Conservation (phyloP, 257 asterid genomes). For the Misopates orontium region DNA sequence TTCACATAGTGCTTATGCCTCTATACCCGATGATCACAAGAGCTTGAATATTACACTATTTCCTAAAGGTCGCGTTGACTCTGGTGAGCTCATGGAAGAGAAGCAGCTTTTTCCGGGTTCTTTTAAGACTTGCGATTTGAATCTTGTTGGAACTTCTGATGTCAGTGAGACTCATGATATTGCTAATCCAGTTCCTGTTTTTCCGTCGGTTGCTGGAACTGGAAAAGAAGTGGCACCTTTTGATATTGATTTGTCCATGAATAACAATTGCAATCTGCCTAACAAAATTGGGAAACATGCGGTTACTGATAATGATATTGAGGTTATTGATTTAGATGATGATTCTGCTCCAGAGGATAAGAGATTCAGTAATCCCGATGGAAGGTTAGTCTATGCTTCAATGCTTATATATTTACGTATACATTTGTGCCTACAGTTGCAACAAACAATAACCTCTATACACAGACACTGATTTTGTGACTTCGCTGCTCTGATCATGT, state of each 20-base stretch:
- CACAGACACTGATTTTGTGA: background rate
- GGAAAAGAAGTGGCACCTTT: constrained; percentile 46
- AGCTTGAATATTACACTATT: constrained; percentile 48
- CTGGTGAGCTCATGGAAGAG: constrained; percentile 54
- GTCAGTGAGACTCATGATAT: constrained; percentile 49
- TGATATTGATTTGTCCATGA: constrained; percentile 72
- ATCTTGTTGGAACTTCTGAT: constrained; percentile 72
- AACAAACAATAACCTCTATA: background rate
- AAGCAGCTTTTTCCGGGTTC: constrained; percentile 68
- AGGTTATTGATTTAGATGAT: constrained; percentile 89
- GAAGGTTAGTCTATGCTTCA: constrained; percentile 52
- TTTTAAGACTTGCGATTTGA: constrained; percentile 85
- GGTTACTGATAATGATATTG: constrained; percentile 53
- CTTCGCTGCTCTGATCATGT: constrained; percentile 11
- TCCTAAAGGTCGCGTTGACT: constrained; percentile 41
- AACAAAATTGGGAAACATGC: constrained; percentile 46
- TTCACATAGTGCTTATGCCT: constrained; percentile 35
- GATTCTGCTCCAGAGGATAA: constrained; percentile 67
- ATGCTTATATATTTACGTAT: background rate
- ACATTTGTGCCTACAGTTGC: too few relatives aligned
- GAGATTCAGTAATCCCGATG: constrained; percentile 46
- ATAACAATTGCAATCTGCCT: constrained; percentile 38
- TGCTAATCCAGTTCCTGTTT: constrained; percentile 37
- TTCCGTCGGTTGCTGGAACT: constrained; percentile 44
- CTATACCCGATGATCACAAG: constrained; percentile 48